Evolutionary conservation across 768 basidiomycete species (phyloP), one percentile per base, ranked within the genome.

Genomic region (Erythrobasidium yunnanense): DNA sequence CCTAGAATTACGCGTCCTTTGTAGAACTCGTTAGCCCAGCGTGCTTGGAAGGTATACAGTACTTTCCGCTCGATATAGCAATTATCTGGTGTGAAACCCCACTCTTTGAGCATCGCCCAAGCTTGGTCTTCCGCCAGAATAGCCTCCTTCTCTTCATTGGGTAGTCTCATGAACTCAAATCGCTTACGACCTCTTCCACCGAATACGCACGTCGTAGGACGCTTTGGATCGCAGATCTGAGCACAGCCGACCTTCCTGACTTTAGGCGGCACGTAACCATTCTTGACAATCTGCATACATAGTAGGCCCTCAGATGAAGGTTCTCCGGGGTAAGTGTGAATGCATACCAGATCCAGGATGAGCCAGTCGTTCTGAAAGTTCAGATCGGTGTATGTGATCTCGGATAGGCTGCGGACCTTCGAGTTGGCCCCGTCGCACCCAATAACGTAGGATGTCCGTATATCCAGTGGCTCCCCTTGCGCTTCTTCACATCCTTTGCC

Each of bases 21-120:
- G 30, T 30, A 32, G 20, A 55, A 55, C 23, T 55, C 54, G 54
- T 55, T 55, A 2, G 54, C 54, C 54, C 54, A 55, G n/a, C 54
- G 23, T 5, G 54, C 54, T 20, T 55, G 34, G 54, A 55, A 55
- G 2, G 54, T 55, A 20, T 55, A 55, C 8, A 55, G 34, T 32
- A 55, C 54, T 35, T 55, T 55, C 18, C 54, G 54, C 23, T 55
- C 54, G 2, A 55, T 32, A 13, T 55, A 30, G 30, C 54, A 55
- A 34, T 55, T 55, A 23, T 20, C 4, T 38, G 34, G 54, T 15
- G 5, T 33, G 33, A 34, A 55, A 33, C 54, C 54, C 54, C 54
- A 55, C 13, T 32, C 23, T 15, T 33, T 5, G 23, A 55, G 54
- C 22, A 55, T 17, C 5, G n/a, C 30, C 54, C 54, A 55, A 32